These are phyloP conservation scores for Bremia lactucae DNA, from an alignment of 352 stramenopile genomes.

Conservation along the genomic window DNA sequence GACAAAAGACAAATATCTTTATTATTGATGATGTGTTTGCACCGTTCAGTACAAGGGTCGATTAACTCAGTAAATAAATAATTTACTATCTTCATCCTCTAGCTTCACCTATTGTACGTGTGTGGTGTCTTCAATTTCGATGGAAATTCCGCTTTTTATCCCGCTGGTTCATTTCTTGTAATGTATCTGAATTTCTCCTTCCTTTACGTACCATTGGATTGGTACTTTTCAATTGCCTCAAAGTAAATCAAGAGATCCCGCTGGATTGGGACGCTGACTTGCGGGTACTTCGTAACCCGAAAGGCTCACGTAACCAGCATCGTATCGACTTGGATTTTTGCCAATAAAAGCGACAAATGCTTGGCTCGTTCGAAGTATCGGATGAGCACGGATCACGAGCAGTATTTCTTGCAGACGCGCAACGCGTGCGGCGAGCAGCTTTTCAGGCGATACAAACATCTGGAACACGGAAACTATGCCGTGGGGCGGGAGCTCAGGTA, in stretches of 20 bases:
- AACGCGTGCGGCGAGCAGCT: constrained; percentile 39
- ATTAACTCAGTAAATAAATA: constrained; percentile 38
- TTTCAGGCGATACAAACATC: constrained; percentile 52
- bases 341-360: constrained; percentile 53
- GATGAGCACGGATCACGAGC: constrained; percentile 45
- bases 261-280: constrained; percentile 15
- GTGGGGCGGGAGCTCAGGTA: constrained; percentile 47
- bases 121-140: constrained; percentile 25
- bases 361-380: constrained; percentile 27
- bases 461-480: constrained; percentile 57
- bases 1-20: constrained; percentile 1
- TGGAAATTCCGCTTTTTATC: constrained; percentile 6
- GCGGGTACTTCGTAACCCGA: constrained; percentile 56
- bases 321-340: constrained; percentile 55
- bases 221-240: no score
- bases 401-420: constrained; percentile 46
- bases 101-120: constrained; percentile 24
- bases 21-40: constrained; percentile 24
- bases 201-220: no score
- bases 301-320: constrained; percentile 60
- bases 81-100: constrained; percentile 23
- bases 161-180: constrained; percentile 2
- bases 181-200: no score
- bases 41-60: constrained; percentile 11
- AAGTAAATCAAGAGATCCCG: constrained; percentile 13